A percentile compares a stretch with the other conserved stretches of the same genome.
These are phyloP conservation scores for Citrus cavaleriei DNA, from an alignment of 345 rosid species.

Conservation along the genomic window DNA sequence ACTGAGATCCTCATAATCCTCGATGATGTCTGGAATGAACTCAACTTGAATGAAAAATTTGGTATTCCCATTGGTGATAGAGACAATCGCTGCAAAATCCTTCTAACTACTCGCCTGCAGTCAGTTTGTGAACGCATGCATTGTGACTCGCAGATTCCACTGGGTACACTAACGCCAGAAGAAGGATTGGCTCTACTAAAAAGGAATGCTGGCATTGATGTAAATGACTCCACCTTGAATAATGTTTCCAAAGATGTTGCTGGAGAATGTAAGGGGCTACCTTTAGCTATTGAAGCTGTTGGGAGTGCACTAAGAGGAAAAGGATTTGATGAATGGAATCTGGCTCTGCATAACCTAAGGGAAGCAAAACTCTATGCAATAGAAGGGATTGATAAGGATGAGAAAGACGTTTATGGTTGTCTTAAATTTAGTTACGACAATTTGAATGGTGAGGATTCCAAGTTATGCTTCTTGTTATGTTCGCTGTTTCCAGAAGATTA, in stretches of 20 bases:
- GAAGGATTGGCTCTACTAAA: not conserved
- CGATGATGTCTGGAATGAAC: not conserved
- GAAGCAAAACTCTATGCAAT: not conserved
- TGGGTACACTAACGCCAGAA: fast-evolving
- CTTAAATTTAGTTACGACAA: not conserved
- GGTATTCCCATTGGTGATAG: not conserved
- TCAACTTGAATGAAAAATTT: not conserved
- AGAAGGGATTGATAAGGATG: not conserved
- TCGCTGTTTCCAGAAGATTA: conserved; percentile 10
- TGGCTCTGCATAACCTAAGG: not conserved
- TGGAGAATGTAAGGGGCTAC: not conserved
- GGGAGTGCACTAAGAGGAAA: not conserved
- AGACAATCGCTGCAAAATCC: not conserved
- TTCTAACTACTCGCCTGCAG: not conserved
- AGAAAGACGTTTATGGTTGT: not conserved
- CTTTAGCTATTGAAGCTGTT: not conserved
- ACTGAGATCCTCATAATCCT: too few species aligned
- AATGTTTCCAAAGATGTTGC: fast-evolving
- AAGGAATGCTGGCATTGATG: fast-evolving
- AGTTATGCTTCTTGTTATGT: not conserved
- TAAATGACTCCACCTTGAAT: fast-evolving
- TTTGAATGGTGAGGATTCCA: not conserved
- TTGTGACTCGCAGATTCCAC: fast-evolving
- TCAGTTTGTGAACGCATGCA: too few species aligned
- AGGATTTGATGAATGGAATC: not conserved